Percentiles rank a stretch among this genome's conserved stretches.
Evolutionary conservation across 2,329 filamentous ascomycete species (phyloP).

Genomic region (Zymoseptoria pseudotritici): DNA sequence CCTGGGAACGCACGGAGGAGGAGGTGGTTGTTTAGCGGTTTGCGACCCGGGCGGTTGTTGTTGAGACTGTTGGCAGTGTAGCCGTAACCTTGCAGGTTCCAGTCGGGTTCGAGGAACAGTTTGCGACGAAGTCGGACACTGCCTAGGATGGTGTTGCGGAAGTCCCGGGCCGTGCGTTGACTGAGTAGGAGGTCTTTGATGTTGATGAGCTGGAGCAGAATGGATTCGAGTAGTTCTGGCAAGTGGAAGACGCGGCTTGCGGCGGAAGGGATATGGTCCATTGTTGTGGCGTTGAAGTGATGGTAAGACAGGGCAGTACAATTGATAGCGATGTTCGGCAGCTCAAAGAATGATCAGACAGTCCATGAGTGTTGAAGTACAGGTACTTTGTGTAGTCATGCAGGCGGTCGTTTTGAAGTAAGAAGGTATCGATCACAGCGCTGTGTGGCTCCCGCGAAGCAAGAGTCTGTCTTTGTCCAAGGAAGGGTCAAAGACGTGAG

Average conservation of each 20-base stretch:
- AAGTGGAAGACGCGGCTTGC: constrained; percentile 24
- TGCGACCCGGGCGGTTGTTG: constrained; percentile 18
- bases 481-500: background rate
- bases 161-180: constrained; percentile 26
- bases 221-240: constrained; percentile 34
- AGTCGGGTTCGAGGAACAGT: constrained; percentile 31
- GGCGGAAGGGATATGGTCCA: background rate
- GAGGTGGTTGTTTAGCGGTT: constrained; percentile 31
- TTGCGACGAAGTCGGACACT: constrained; percentile 25
- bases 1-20: constrained; percentile 28
- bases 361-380: too few relatives aligned
- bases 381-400: too few relatives aligned
- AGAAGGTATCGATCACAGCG: too few relatives aligned
- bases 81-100: constrained; percentile 22
- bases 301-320: background rate
- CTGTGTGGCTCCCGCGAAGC: too few relatives aligned
- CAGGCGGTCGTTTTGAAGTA: too few relatives aligned
- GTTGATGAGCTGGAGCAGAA: constrained; percentile 30
- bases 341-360: too few relatives aligned
- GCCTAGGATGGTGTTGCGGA: constrained; percentile 22
- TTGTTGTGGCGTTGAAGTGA: background rate
- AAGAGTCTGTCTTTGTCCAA: background rate
- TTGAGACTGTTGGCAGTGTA: constrained; percentile 15
- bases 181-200: constrained; percentile 27
- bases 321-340: too few relatives aligned